Evolutionary conservation across 768 basidiomycete genomes (phyloP), one percentile per base, ranked within the genome.

Genomic region (Suillus alpinus): DNA sequence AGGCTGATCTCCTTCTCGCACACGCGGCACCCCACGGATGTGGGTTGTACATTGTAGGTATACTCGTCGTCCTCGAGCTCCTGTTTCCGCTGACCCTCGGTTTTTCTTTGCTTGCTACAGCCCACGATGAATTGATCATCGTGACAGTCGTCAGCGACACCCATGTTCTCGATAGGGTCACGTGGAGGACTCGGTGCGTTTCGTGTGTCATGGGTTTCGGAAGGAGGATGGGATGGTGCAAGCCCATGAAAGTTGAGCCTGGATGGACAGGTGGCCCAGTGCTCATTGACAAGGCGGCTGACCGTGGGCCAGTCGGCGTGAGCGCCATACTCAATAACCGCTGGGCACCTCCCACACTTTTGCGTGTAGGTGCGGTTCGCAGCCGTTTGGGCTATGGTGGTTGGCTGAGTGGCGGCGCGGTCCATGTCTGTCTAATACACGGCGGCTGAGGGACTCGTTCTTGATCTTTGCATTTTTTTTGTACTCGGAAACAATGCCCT

Each of bases 1-100:
- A 76, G 69, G 47, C 73, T 73, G 43, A 76, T 77, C 18, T 59
- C 63, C 59, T 53, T 75, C 36, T 55, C 12, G 36, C 76, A 76
- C 34, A 68, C 76, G 10, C 39, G 49, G 46, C 75, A 76, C 3
- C 62, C 56, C 4, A 76, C 75, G 40, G 67, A 74, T 31, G 66
- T 73, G 18, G 55, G 57, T 46, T 62, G 67, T 18, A 75, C 53
- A 51, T 64, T 59, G 20, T 53, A 56, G 18, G 70, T 50, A 46
- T 69, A 72, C 44, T 69, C 65, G 63, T 75, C 72, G 37, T 72
- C 64, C 59, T 74, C 67, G 29, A 75, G 72, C 40, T 64, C 62
- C 44, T 46, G 9, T 52, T 66, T 74, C 4, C 72, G 68, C 49
- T 70, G 67, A 18, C 66, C 65, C 10, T 75, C 51, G 0, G 63